phyloP scores from a whole-genome alignment of 2,329 filamentous ascomycete species.

The Neoarthrinium moseri region DNA sequence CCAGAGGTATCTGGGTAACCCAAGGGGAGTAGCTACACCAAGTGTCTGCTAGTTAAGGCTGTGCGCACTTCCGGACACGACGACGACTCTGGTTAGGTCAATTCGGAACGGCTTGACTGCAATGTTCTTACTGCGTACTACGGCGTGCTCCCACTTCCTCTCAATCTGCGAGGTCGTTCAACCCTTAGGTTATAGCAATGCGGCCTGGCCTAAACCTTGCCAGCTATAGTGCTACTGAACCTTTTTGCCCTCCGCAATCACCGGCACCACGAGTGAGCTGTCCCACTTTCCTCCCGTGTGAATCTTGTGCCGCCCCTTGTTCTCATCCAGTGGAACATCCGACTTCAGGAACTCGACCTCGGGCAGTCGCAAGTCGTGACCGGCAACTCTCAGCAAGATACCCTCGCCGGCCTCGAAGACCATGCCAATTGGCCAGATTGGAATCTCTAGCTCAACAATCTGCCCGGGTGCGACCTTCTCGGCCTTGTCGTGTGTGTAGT shows the following conservation, averaged over 20 bases:
- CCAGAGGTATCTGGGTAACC: too few relatives aligned
- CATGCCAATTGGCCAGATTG: slow-evolving; percentile 21
- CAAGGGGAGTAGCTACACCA: too few relatives aligned
- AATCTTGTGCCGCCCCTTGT: not conserved
- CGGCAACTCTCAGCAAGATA: slow-evolving; percentile 17
- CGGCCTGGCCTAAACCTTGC: too few relatives aligned
- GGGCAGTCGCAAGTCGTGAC: slow-evolving; percentile 20
- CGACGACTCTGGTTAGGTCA: too few relatives aligned
- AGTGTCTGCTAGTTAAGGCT: too few relatives aligned
- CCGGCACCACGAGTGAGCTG: not conserved
- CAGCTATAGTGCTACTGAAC: not conserved
- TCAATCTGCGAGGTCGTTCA: too few relatives aligned
- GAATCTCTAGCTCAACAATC: slow-evolving; percentile 16
- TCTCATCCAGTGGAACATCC: not conserved
- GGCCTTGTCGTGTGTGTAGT: slow-evolving; percentile 4
- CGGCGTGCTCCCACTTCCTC: too few relatives aligned
- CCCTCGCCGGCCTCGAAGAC: slow-evolving; percentile 22
- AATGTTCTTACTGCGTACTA: too few relatives aligned
- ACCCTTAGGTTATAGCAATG: too few relatives aligned
- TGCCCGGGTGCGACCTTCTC: slow-evolving; percentile 10
- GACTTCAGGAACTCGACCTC: not conserved
- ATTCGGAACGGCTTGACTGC: too few relatives aligned
- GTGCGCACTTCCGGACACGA: too few relatives aligned
- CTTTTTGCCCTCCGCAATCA: not conserved
- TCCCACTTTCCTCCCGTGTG: slow-evolving; percentile 1